Percentiles rank a stretch among this genome's conserved stretches.
Conservation (phyloP, 345 rosid genomes). For the Angophora floribunda region DNA sequence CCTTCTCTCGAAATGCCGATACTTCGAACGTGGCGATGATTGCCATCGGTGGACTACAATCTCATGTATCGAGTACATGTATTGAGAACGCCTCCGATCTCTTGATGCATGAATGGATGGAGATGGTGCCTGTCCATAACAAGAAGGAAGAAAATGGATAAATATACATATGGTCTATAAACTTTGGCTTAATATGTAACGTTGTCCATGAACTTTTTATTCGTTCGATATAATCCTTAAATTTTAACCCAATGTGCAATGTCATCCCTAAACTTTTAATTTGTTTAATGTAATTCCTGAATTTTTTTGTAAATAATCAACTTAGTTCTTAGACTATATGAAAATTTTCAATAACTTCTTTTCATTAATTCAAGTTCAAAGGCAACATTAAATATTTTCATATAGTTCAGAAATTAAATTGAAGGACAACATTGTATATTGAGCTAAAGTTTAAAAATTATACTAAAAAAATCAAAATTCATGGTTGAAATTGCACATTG, state of each 20-base stretch:
- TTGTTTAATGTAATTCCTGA: fast-evolving
- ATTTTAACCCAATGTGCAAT: background rate
- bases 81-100: background rate
- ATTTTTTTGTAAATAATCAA: background rate
- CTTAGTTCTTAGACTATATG: background rate
- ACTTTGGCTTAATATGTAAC: background rate
- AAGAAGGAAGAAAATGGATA: background rate
- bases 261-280: fast-evolving
- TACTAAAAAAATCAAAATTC: background rate
- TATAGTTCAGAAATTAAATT: background rate
- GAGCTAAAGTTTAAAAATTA: background rate
- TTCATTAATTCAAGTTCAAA: background rate
- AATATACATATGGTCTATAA: fast-evolving
- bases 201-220: fast-evolving
- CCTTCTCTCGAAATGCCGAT: background rate
- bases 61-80: background rate
- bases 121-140: background rate
- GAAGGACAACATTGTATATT: no score
- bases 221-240: fast-evolving
- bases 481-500: background rate
- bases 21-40: background rate
- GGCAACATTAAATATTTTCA: no score
- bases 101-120: background rate
- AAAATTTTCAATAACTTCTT: background rate
- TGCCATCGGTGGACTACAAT: background rate